Percentiles rank a stretch among this genome's conserved stretches.
Conservation (phyloP, 2,329 filamentous ascomycete species). For the Hypoxylon sp. region DNA sequence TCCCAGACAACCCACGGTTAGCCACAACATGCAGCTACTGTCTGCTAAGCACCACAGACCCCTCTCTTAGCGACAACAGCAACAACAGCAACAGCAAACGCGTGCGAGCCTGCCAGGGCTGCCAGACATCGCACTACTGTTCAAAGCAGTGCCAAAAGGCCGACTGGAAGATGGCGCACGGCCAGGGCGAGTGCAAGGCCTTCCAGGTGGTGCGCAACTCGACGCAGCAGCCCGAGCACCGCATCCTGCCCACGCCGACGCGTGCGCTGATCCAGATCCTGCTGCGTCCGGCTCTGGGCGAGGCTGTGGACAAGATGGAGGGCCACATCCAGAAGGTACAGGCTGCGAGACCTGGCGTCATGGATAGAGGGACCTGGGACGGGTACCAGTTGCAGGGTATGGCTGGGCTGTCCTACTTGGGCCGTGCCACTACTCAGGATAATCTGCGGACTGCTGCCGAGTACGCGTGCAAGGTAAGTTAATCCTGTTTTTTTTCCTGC, state of each 20-base stretch:
- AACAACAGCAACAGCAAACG: not conserved
- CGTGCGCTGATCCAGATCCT: conserved; percentile 63
- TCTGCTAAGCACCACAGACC: conserved; percentile 44
- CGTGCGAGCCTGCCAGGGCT: conserved; percentile 59
- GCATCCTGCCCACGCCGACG: conserved; percentile 62
- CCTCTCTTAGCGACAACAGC: conserved; percentile 16
- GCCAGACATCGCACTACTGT: conserved; percentile 65
- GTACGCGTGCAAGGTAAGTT: conserved; percentile 62
- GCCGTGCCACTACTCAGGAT: conserved; percentile 48
- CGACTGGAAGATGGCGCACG: conserved; percentile 63
- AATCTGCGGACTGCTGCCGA: conserved; percentile 54
- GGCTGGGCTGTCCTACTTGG: conserved; percentile 59
- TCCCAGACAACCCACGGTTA: conserved; percentile 56
- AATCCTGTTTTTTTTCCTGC: not conserved
- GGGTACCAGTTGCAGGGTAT: conserved; percentile 60
- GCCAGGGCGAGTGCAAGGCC: conserved; percentile 62
- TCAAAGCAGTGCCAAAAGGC: conserved; percentile 60
- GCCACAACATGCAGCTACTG: conserved; percentile 59
- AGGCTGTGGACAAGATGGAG: conserved; percentile 53
- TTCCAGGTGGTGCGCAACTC: conserved; percentile 52
- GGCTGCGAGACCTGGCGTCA: conserved; percentile 46
- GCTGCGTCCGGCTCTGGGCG: conserved; percentile 47
- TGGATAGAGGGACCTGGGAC: no score
- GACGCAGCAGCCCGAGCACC: conserved; percentile 30
- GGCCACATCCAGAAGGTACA: conserved; percentile 58